A percentile compares a stretch with the other conserved stretches of the same genome.
Conservation (phyloP, 495 filamentous ascomycete genomes). For the Aspergillus sparsus region DNA sequence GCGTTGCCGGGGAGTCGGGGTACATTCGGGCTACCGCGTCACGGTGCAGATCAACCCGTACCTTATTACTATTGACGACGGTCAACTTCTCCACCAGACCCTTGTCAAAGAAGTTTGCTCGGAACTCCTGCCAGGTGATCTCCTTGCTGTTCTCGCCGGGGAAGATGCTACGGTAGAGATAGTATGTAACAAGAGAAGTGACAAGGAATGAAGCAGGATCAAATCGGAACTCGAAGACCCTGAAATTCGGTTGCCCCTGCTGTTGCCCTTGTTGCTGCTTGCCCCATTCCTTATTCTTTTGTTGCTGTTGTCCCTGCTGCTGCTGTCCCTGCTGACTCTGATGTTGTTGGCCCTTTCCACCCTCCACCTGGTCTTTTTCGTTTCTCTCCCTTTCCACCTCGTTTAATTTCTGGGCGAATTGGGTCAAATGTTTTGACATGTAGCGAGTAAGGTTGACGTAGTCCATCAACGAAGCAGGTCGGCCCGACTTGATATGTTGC, state of each 20-base stretch:
- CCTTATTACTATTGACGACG: conserved; percentile 69
- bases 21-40: conserved; percentile 77
- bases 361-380: conserved; percentile 30
- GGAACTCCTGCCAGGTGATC: conserved; percentile 97
- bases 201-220: conserved; percentile 58
- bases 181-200: conserved; percentile 60
- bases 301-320: conserved; percentile 27
- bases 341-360: conserved; percentile 9
- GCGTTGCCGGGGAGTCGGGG: conserved; percentile 74
- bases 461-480: conserved; percentile 41
- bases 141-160: conserved; percentile 70
- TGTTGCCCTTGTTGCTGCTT: conserved; percentile 30
- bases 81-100: conserved; percentile 92
- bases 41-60: conserved; percentile 80
- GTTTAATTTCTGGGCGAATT: conserved; percentile 51
- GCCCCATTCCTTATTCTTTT: conserved; percentile 14
- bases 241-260: conserved; percentile 35
- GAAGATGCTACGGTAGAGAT: conserved; percentile 59
- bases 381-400: conserved; percentile 48
- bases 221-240: conserved; percentile 52
- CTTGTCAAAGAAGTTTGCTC: conserved; percentile 89
- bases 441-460: conserved; percentile 39
- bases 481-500: conserved; percentile 30
- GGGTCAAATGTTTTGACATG: conserved; percentile 41
- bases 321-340: conserved; percentile 20